Percentiles rank a stretch among this genome's conserved stretches.
Conservation (phyloP, 2,329 filamentous ascomycete genomes). For the Cladophialophora exuberans region DNA sequence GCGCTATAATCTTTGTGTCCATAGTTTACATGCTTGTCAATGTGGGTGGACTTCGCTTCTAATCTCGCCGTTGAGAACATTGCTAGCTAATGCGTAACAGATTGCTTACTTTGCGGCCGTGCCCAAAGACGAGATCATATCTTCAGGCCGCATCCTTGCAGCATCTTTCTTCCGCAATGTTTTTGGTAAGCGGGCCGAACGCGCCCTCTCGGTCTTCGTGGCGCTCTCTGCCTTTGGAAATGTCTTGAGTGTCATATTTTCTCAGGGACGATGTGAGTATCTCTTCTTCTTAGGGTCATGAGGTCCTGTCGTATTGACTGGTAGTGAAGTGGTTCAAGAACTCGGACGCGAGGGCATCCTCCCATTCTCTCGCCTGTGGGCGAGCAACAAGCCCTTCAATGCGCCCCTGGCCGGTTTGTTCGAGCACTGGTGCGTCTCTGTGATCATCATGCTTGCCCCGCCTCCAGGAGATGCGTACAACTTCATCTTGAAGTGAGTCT, state of each 20-base stretch:
- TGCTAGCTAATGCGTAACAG: slow-evolving; percentile 1
- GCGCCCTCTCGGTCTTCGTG: slow-evolving; percentile 50
- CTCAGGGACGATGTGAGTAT: slow-evolving; percentile 46
- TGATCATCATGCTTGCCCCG: slow-evolving; percentile 67
- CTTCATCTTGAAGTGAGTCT: slow-evolving; percentile 55
- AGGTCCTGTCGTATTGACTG: slow-evolving; percentile 35
- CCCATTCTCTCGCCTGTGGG: slow-evolving; percentile 69
- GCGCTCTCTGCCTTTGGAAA: slow-evolving; percentile 61
- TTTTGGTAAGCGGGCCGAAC: slow-evolving; percentile 49
- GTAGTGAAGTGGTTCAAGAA: slow-evolving; percentile 56
- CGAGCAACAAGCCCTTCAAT: slow-evolving; percentile 69
- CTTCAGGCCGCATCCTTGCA: slow-evolving; percentile 58
- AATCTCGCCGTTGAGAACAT: neutral
- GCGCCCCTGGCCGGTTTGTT: slow-evolving; percentile 51
- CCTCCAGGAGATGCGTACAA: slow-evolving; percentile 71
- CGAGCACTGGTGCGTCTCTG: slow-evolving; percentile 67
- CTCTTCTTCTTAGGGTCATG: neutral
- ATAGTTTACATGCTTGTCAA: slow-evolving; percentile 62
- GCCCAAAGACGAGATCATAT: slow-evolving; percentile 58
- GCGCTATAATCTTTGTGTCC: slow-evolving; percentile 59
- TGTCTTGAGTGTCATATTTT: slow-evolving; percentile 60
- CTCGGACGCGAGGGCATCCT: slow-evolving; percentile 71
- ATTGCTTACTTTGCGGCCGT: slow-evolving; percentile 64
- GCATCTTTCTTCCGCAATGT: slow-evolving; percentile 62
- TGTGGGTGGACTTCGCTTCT: slow-evolving; percentile 9